Evolutionary conservation across 2,329 filamentous ascomycete genomes (phyloP).

Genomic region (Diplodia sapinea): DNA sequence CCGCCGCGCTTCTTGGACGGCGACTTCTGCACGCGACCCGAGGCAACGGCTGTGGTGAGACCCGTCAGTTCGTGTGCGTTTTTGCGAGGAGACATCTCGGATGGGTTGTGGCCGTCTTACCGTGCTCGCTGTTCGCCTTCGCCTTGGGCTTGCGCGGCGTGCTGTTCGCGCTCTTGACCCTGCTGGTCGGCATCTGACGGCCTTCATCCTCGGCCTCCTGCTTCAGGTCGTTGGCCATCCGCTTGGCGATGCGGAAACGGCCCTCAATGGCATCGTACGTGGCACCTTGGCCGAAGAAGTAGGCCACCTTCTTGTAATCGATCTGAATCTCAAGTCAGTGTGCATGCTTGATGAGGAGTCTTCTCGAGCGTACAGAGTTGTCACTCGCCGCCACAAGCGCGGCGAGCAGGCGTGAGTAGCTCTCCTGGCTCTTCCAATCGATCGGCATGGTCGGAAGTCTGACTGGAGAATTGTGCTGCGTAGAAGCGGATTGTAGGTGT

Average conservation of each 20-base stretch:
- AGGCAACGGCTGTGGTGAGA: not conserved
- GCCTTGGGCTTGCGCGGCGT: conserved; percentile 35
- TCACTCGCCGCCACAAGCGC: conserved; percentile 46
- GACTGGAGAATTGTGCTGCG: not conserved
- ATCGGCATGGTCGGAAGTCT: conserved; percentile 38
- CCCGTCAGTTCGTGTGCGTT: not conserved
- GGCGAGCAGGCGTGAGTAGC: conserved; percentile 49
- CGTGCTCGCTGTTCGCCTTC: conserved; percentile 19
- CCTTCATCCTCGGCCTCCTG: conserved; percentile 36
- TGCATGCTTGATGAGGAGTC: not conserved
- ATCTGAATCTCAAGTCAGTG: conserved; percentile 43
- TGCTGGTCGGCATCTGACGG: conserved; percentile 30
- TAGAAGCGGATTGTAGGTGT: not conserved
- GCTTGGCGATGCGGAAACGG: conserved; percentile 54
- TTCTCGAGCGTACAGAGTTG: conserved; percentile 40
- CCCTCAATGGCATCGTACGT: conserved; percentile 58
- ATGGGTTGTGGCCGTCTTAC: not conserved
- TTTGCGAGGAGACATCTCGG: not conserved
- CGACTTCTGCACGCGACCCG: conserved; percentile 20
- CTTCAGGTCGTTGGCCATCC: conserved; percentile 46
- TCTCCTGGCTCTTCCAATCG: conserved; percentile 47
- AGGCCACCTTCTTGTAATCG: conserved; percentile 52
- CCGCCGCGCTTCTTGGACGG: conserved; percentile 18
- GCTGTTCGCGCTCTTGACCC: conserved; percentile 22
- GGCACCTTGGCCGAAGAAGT: conserved; percentile 53